Base-by-base conservation (phyloP, 768 basidiomycete genomes). In the Sistotremastrum suecicum region DNA sequence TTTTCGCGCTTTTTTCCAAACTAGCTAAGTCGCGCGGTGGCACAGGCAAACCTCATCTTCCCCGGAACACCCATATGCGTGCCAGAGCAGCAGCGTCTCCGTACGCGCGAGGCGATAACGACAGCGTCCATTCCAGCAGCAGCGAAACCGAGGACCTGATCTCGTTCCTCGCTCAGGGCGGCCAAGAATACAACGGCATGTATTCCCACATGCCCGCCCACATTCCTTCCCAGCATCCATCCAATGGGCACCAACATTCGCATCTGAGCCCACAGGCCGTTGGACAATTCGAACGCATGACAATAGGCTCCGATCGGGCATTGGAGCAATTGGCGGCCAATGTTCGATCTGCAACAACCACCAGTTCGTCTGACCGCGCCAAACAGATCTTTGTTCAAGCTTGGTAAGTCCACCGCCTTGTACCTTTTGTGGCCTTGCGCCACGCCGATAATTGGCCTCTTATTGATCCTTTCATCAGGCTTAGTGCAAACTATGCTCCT, bases 301-400 rank as follows among this genome's bases (percentile, higher is more conserved):
- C 78, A 12, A 62, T 89, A 60, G 76, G 70, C 52, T 71, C 78
- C 39, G 87, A 88, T 65, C 80, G 84, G 51, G 76, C 75, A 5
- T 70, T 90, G 46, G 86, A 89, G 65, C 87, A 88, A 65, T 69
- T 89, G 46, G 87, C 88, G 3, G 81, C 79, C 38, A 88, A 86
- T 54, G 85, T 89, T 34, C 78, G 87, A 43, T 81, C 82, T 39
- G 88, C 88, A 8, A 90, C 87, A 3, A 91, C 87, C 5, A 89
- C 87, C 36, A 88, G 83, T 56, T 87, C 88, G 43, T 89, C 87
- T 7, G 88, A 91, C 61, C 67, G 88, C 56, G 87, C 88, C 44
- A 89, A 89, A 56, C 85, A 89, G 63, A 88, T 89, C 55, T 91
- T 91, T 56, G 87, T 90, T 12, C 88, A 90, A 62, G 85, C 85